A percentile compares a stretch with the other conserved stretches of the same genome.
phyloP scores from a whole-genome alignment of 1,284 basidiomycete genomes.

The Cutaneotrichosporon cavernicola region DNA sequence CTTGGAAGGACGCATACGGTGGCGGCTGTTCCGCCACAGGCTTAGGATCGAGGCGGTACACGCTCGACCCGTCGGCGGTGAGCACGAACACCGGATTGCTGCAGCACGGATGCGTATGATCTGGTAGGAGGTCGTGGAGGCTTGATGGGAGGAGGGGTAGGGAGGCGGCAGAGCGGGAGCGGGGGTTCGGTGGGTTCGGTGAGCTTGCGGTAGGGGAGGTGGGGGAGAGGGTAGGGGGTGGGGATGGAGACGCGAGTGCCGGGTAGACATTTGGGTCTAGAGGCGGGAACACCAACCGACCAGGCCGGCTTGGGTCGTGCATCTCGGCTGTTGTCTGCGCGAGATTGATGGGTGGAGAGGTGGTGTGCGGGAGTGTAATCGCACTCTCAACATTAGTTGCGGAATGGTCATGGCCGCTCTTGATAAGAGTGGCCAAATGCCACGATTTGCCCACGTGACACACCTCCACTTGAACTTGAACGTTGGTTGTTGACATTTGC shows the following conservation, averaged over 20 bases:
- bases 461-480: neutral
- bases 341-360: neutral
- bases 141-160: neutral
- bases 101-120: constrained; percentile 5
- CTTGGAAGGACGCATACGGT: constrained; percentile 39
- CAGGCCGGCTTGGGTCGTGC: neutral
- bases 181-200: neutral
- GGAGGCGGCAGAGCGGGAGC: neutral
- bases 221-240: neutral
- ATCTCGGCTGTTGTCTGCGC: neutral
- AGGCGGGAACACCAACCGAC: neutral
- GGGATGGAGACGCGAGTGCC: neutral
- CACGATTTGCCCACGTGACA: neutral
- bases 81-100: constrained; percentile 43
- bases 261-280: neutral
- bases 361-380: neutral
- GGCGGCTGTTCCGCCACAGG: constrained; percentile 41
- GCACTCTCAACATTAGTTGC: neutral
- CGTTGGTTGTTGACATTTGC: neutral
- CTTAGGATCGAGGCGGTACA: constrained; percentile 44
- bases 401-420: neutral
- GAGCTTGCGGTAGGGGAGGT: neutral
- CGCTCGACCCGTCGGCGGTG: constrained; percentile 44
- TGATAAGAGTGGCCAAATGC: constrained; percentile 3
- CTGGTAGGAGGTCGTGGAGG: constrained; percentile 1